Conservation (phyloP, 2,329 filamentous ascomycete species). For the Penicillium sp. region DNA sequence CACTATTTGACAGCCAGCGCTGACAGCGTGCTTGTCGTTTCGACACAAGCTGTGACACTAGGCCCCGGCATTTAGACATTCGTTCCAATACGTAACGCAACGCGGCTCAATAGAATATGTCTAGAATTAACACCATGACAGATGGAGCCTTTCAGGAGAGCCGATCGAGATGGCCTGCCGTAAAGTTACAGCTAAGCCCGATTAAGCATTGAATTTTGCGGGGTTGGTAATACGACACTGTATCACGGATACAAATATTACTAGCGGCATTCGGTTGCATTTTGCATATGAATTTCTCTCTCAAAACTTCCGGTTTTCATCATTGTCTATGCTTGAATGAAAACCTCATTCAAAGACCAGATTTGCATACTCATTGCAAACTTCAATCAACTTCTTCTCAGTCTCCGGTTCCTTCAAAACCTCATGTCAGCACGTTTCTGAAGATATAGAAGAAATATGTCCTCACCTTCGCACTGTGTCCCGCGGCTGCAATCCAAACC, state of each 20-base stretch:
- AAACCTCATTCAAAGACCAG: background rate
- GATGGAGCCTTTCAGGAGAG: no score
- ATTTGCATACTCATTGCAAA: conserved; percentile 3
- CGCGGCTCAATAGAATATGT: background rate
- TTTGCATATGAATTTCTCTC: no score
- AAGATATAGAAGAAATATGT: background rate
- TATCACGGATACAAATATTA: no score
- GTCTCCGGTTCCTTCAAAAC: background rate
- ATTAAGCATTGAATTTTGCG: background rate
- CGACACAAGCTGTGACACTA: background rate
- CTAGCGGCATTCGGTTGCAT: no score
- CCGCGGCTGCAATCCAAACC: background rate
- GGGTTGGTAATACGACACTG: background rate
- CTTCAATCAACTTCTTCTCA: conserved; percentile 1
- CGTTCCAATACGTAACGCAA: background rate
- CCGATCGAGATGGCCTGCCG: background rate
- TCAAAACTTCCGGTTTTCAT: no score
- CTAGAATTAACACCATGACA: background rate
- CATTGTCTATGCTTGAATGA: no score
- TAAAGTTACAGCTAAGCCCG: background rate
- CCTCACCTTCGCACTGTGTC: conserved; percentile 1
- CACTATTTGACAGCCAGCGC: conserved; percentile 2
- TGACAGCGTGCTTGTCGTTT: background rate
- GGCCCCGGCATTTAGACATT: conserved; percentile 1
- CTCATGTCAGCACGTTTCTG: background rate